Evolutionary conservation across 371 early-diverging fungal species (phyloP).

Genomic region (Mortierella sp.): DNA sequence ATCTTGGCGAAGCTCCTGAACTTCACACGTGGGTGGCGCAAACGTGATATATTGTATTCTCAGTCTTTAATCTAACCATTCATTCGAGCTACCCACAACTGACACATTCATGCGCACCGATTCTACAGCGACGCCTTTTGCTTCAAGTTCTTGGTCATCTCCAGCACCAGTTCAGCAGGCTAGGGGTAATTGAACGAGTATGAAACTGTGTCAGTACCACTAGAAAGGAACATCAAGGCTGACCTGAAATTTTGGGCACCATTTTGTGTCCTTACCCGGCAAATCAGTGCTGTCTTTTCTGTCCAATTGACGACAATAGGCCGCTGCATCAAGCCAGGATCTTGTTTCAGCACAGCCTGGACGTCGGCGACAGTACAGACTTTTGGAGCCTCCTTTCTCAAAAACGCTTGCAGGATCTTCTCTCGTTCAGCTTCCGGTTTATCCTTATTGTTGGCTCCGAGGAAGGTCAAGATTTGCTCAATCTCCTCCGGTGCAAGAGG

Average conservation of each 20-base stretch:
- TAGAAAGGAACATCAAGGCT: background rate
- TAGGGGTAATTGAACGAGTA: background rate
- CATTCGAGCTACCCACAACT: too few relatives aligned
- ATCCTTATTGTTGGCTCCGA: constrained; percentile 7
- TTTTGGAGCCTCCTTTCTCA: constrained; percentile 21
- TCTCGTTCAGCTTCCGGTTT: constrained; percentile 2
- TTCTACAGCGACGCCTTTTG: too few relatives aligned
- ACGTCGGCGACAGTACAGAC: constrained; percentile 14
- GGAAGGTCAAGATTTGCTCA: constrained; percentile 15
- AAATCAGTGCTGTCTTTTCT: constrained; percentile 20
- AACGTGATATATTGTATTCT: too few relatives aligned
- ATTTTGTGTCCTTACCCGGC: constrained; percentile 15
- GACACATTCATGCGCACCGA: too few relatives aligned
- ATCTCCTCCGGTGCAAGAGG: constrained; percentile 16
- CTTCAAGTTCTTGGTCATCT: constrained; percentile 28
- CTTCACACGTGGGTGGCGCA: too few relatives aligned
- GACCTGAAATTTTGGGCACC: background rate
- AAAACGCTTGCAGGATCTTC: constrained; percentile 7
- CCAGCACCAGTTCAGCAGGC: constrained; percentile 25
- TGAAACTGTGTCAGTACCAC: background rate
- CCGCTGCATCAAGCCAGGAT: constrained; percentile 20
- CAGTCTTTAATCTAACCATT: too few relatives aligned
- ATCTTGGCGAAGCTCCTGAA: too few relatives aligned
- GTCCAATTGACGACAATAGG: constrained; percentile 39
- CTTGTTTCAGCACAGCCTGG: constrained; percentile 7